Evolutionary conservation across 129 eudicot species (phyloP), one percentile per base, ranked within the genome.

Genomic region (Flaveria sonorensis): DNA sequence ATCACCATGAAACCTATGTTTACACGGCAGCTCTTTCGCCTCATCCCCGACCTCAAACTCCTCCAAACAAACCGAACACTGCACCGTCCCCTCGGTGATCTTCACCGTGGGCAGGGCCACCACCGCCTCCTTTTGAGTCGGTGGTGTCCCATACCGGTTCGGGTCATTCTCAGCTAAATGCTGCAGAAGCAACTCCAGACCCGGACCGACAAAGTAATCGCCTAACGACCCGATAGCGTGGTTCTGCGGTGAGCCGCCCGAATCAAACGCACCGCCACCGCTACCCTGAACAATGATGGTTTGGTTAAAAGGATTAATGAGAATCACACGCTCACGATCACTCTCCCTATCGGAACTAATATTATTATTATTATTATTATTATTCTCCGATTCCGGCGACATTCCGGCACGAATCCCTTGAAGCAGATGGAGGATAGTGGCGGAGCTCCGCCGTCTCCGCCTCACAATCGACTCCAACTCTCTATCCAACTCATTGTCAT

Each of bases 121-220:
- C 11, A 89, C 92, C 20, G 85, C 86, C 19, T 75, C 63, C 39
- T 81, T 89, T 36, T 83, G 47, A 9, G 96, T 85, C 18, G 92
- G 92, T 4, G 92, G 96, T 14, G 96, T 83, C 19, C 92, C 96
- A 20, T 87, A 83, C 19, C 87, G 78, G 69, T 85, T 87, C 11
- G 86, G 92, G 42, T 90, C 87, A 3, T 79, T 90, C 87, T 87
- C 92, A 2, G 92, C 82, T 52, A 90, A 70, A 48, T 85, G 96
- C 82, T 90, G 89, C n/a, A 87, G 77, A 67, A 89, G 74, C 62
- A 86, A 86, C 73, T 89, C 96, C 42, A 89, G 79, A 8, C 88
- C 92, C 11, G 91, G 92, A 0, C 96, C 92, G 6, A 89, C 55
- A 23, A 87, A 87, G 65, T 87, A 89, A 73, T 89, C 92, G 1